Evolutionary conservation across 805 yeast genomes (phyloP), one percentile per base, ranked within the genome.

Genomic region (Yarrowia divulgata): DNA sequence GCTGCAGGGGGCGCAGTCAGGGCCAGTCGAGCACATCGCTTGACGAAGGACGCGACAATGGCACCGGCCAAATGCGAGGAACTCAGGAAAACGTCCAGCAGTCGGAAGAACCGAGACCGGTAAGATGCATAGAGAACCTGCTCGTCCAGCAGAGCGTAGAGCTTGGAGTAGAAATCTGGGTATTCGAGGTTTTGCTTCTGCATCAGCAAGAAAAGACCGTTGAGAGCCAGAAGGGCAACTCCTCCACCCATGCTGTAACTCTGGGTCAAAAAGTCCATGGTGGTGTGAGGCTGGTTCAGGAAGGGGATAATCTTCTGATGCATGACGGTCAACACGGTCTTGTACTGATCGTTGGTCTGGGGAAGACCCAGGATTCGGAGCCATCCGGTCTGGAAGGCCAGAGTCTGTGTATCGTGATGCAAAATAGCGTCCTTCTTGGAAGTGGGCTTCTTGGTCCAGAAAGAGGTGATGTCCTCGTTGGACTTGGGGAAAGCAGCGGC

Each of bases 181-280:
- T 94, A 94, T 75, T 94, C 98, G 73, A 94, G 82, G 76, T 93
- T 93, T 78, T 86, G 87, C 69, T 84, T 82, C 74, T 86, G 90
- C 88, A 94, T 94, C 70, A 94, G 82, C 74, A 87, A 92, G 79
- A 92, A 94, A 67, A 94, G 81, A 12, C 97, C 96, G 77, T 93
- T 94, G 73, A 94, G 83, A 1, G 98, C 89, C 67, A 95, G 80
- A 54, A 94, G 85, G 18, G 93, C 89, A 14, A 89, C 81, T 8
- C 89, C 83, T 4, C 86, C 87, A 57, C 86, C 81, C 74, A 82
- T 68, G 72, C 90, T 84, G 76, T 92, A 93, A 2, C 96, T 88
- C 71, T 91, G 97, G 0, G 97, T 92, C 70, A 94, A 81, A 77
- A 94, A 95, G 80, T 94, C 99, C 97, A 95, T 93, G 57, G 95